Evolutionary conservation across 805 yeast species (phyloP).

Genomic region (Kodamaea hsintzibuensis): DNA sequence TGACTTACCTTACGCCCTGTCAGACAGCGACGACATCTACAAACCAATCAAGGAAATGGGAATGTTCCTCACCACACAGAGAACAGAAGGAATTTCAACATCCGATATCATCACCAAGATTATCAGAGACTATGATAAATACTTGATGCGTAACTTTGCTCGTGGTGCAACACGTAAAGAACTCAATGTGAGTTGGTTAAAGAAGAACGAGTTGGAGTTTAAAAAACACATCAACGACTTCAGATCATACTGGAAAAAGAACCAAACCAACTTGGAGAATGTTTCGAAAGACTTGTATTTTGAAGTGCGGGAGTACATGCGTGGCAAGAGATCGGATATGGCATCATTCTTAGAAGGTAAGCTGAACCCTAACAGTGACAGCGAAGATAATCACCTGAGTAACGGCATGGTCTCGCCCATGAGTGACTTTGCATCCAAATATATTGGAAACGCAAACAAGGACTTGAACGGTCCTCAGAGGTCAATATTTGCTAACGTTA

Average conservation of each 20-base stretch:
- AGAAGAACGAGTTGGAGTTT: constrained; percentile 93
- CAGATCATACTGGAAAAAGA: constrained; percentile 79
- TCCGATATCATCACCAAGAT: constrained; percentile 94
- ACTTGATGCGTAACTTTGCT: constrained; percentile 94
- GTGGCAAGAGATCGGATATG: constrained; percentile 44
- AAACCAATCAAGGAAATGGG: constrained; percentile 89
- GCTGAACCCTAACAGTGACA: constrained; percentile 22
- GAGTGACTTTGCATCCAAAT: constrained; percentile 65
- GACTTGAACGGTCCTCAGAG: constrained; percentile 32
- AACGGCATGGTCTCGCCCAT: constrained; percentile 49
- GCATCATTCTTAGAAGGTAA: constrained; percentile 28
- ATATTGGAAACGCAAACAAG: constrained; percentile 54
- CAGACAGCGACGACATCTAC: constrained; percentile 89
- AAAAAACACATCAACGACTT: constrained; percentile 88
- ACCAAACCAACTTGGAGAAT: constrained; percentile 64
- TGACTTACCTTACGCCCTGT: constrained; percentile 89
- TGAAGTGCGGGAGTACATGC: constrained; percentile 75
- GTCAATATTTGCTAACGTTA: constrained; percentile 40
- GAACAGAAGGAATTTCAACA: constrained; percentile 96
- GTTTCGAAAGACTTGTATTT: constrained; percentile 82
- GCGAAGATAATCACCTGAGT: constrained; percentile 29
- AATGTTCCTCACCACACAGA: constrained; percentile 88
- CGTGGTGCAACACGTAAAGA: constrained; percentile 97
- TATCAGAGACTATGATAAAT: constrained; percentile 94
- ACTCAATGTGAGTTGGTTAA: constrained; percentile 94